These are phyloP conservation scores for Lippia alba DNA, from an alignment of 305 asterid genomes.

Conservation along the genomic window DNA sequence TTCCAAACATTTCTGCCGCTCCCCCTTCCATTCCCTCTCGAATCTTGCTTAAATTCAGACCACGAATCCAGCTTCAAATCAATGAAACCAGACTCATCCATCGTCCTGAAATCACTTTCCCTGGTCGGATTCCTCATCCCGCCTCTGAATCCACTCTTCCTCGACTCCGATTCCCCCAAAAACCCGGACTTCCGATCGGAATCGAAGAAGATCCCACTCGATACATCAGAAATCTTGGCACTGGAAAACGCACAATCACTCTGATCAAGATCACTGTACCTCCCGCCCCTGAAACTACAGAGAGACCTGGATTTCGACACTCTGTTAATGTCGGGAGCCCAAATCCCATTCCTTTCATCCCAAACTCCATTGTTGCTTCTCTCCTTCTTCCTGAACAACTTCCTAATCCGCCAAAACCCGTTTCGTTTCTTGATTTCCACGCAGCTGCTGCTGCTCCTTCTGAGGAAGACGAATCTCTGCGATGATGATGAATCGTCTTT, in stretches of 20 bases:
- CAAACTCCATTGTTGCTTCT: slow-evolving; percentile 35
- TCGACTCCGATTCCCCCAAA: slow-evolving; percentile 40
- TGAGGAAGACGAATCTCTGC: slow-evolving; percentile 53
- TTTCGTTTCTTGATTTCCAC: slow-evolving; percentile 71
- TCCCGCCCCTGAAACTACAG: slow-evolving; percentile 74
- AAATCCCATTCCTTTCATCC: slow-evolving; percentile 61
- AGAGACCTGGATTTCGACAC: slow-evolving; percentile 85
- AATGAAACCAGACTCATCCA: slow-evolving; percentile 85
- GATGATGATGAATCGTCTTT: slow-evolving; percentile 42
- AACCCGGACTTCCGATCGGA: slow-evolving; percentile 33
- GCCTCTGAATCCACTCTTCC: slow-evolving; percentile 49
- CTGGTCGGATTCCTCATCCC: slow-evolving; percentile 38
- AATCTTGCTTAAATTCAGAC: slow-evolving; percentile 45
- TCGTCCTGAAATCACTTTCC: slow-evolving; percentile 70
- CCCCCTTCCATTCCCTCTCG: slow-evolving; percentile 45
- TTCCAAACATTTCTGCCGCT: slow-evolving; percentile 71
- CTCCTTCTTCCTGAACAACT: slow-evolving; percentile 71
- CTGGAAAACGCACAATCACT: slow-evolving; percentile 52
- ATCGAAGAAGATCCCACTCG: slow-evolving; percentile 46
- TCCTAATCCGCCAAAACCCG: slow-evolving; percentile 83
- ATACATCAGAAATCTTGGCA: slow-evolving; percentile 75
- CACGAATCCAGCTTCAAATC: slow-evolving; percentile 76
- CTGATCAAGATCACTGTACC: slow-evolving; percentile 20
- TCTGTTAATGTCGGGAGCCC: slow-evolving; percentile 63
- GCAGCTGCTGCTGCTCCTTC: slow-evolving; percentile 85